Base-by-base conservation (phyloP, 1,139 yeast genomes). In the Casaregolazyma suthepensis region DNA sequence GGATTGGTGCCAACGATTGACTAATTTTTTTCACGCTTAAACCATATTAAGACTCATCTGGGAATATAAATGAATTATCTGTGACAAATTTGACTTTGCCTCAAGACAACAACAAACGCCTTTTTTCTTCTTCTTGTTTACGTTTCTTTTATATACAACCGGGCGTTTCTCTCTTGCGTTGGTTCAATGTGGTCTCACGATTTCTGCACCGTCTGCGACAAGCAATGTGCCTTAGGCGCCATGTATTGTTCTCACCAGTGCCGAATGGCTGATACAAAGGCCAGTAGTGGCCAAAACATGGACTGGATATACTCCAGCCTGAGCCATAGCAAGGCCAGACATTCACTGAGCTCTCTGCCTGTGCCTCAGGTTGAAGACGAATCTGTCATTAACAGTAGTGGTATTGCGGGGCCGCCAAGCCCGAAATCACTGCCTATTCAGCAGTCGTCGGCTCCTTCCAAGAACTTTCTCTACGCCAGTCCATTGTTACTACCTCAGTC, bases 131-230 rank as follows among this genome's bases (percentile, higher is more conserved):
- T n/a, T 29, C 18, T 12, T 22, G 26, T 22, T 6, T 22, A n/a
- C n/a, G n/a, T n/a, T n/a, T n/a, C n/a, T n/a, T n/a, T n/a, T n/a
- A n/a, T 22, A 22, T 22, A 22, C 26, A 22, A 4, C 26, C 6
- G 26, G 26, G 6, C 6, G 4, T 5, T 22, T 5, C 6, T 22
- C 26, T 22, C 4, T 22, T 22, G n/a, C n/a, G n/a, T n/a, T n/a
- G 26, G 9, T 10, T n/a, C 31, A 15, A 70, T 69, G 68, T 72
- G 76, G 75, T 60, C 71, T 44, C 72, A 67, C 57, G 76, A 72
- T 59, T 72, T 61, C 59, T 72, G 76, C 68, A 67, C 74, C 51
- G 76, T 72, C 50, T 72, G 76, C 65, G 75, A 73, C 63, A 72
- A 71, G 60, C 74, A 71, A 59, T 72, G 75, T 61, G 62, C 67